A percentile compares a stretch with the other conserved stretches of the same genome.
phyloP scores from a whole-genome alignment of 192 early-diverging fungal genomes.

The Podila horticola region DNA sequence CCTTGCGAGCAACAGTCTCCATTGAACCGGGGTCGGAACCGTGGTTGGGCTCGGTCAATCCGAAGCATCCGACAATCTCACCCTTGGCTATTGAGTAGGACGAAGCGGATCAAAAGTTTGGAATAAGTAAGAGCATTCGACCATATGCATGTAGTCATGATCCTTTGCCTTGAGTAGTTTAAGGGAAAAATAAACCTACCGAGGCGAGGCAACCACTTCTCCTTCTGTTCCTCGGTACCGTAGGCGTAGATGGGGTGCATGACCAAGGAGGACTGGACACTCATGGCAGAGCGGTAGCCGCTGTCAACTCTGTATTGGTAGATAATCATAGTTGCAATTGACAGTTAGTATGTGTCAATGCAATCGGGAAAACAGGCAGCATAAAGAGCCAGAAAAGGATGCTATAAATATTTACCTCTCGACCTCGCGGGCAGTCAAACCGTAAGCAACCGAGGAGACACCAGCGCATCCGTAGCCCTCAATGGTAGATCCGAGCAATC shows the following conservation, averaged over 20 bases:
- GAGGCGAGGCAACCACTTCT: constrained; percentile 91
- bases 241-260: constrained; percentile 99
- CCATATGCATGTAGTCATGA: too few relatives aligned
- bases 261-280: constrained; percentile 97
- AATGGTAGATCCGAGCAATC: constrained; percentile 94
- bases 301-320: constrained; percentile 77
- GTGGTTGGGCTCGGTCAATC: constrained; percentile 98
- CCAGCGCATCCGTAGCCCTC: constrained; percentile 97
- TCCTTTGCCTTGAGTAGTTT: not conserved
- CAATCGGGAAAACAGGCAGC: not conserved
- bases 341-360: constrained; percentile 1
- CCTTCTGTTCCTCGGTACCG: constrained; percentile 86
- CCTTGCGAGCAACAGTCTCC: constrained; percentile 88
- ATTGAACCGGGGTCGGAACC: constrained; percentile 94
- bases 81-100: constrained; percentile 72
- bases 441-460: constrained; percentile 97
- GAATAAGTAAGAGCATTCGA: too few relatives aligned
- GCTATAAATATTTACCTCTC: constrained; percentile 67
- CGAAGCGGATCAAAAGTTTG: not conserved
- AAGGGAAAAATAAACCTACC: constrained; percentile 58
- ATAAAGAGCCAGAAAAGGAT: not conserved
- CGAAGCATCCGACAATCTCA: constrained; percentile 91
- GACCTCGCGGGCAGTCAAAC: constrained; percentile 95
- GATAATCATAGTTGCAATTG: too few relatives aligned
- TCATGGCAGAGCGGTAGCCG: constrained; percentile 98